Base-by-base conservation (phyloP, 305 asterid genomes). In the Nicotiana rustica region DNA sequence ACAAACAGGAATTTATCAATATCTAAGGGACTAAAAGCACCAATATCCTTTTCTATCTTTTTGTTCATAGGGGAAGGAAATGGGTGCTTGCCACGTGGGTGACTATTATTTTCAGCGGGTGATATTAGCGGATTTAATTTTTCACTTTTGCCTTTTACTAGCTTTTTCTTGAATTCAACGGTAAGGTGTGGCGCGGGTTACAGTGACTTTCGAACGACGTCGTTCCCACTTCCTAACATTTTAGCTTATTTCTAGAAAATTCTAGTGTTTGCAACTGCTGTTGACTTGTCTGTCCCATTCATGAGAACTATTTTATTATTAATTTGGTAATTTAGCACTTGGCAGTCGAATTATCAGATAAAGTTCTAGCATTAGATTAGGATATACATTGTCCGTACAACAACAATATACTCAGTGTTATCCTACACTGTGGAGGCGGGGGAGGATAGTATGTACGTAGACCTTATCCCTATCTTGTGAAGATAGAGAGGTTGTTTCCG, bases 151-250 rank as follows among this genome's bases (percentile, higher is more conserved):
- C 84, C 86, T 83, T 62, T 41, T 8, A 68, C 49, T 44, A 44
- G 52, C 13, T 44, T 21, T 44, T 67, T 65, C 89, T 85, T 85
- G 60, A 71, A 81, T 81, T 82, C 79, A 85, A 91, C 92, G 95
- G 91, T 83, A 88, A 85, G 89, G 8, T 41, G 85, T 31, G 68
- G 81, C 55, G 85, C 81, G 81, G 82, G 55, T 7, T 44, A 81
- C 19, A 67, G 6, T 2, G 47, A 33, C 21, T 1, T 12, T 19
- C 4, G 8, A n/a, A 67, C 86, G 88, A 36, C 69, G 84, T 83
- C 86, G 86, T 73, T 77, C 33, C 5, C 18, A 29, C 33, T 10
- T 12, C 31, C 33, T 61, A 61, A 19, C 6, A 13, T 61, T 61
- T 61, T 61, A 29, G 0, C 52, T 44, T 65, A 13, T 65, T 64